Base-by-base conservation (phyloP, 2,329 filamentous ascomycete genomes). In the Xylariales sp. region DNA sequence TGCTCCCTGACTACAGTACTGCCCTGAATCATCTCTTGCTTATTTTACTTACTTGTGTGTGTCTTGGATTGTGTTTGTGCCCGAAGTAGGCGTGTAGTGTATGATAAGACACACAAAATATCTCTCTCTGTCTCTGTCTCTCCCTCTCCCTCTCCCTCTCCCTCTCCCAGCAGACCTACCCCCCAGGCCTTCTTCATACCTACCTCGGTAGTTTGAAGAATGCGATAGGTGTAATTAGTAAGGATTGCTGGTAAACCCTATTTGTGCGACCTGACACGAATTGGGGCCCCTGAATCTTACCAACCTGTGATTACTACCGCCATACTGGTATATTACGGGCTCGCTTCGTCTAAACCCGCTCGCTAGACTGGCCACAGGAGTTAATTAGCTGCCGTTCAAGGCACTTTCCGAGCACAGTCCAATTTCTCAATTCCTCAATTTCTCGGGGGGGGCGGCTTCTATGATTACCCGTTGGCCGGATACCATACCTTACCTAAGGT, bases 241-340 rank as follows among this genome's bases (percentile, higher is more conserved):
- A 32, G 52, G 41, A 18, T 7, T 59, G 30, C 14, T 50, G n/a
- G 45, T 60, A 50, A 53, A 46, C 28, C 49, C 39, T 55, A 53
- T 48, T 46, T 61, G 55, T 68, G 41, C 61, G 53, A 62, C 62
- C 57, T 52, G 3, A 41, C 3, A 34, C 4, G 18, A 7, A 48
- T 53, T 54, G 36, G 36, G n/a, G 6, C 52, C 36, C 45, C 53
- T 52, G 48, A n/a, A 54, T 53, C 30, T 23, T 57, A 54, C 30
- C 34, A 41, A 45, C 56, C 52, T 36, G 30, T 62, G 41, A 39
- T 43, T 45, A 28, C 56, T 41, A 48, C 45, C 55, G 23, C 50
- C 49, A 41, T 46, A n/a, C 59, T 41, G 41, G 48, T 41, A 55
- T 46, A 14, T 10, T 61, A 7, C 50, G 5, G 43, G 10, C 41